These are phyloP conservation scores for Triticum turgidum DNA, from an alignment of 176 grass and related monocot genomes.

Conservation along the genomic window DNA sequence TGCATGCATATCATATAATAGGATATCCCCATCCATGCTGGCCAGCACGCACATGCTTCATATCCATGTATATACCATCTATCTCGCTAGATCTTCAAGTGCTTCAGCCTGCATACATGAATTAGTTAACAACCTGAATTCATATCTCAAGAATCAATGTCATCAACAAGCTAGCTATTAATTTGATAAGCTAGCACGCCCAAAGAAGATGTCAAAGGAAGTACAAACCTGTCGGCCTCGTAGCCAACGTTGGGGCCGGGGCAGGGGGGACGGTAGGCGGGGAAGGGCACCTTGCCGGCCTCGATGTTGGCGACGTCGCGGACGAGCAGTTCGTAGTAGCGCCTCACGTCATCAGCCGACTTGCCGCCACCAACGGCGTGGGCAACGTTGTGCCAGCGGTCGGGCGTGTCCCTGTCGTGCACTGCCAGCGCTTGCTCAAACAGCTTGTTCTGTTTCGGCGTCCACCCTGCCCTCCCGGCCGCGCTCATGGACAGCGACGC, in stretches of 20 bases:
- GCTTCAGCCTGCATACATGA: slow-evolving; percentile 47
- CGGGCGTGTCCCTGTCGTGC: slow-evolving; percentile 64
- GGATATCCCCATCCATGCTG: too few species aligned
- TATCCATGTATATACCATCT: neutral
- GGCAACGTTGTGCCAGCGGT: slow-evolving; percentile 78
- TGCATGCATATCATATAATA: too few species aligned
- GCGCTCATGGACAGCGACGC: slow-evolving; percentile 47
- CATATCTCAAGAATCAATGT: neutral
- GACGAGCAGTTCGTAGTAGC: slow-evolving; percentile 62
- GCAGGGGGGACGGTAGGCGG: slow-evolving; percentile 37
- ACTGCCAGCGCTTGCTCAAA: slow-evolving; percentile 79
- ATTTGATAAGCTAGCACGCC: neutral
- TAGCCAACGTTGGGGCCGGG: neutral
- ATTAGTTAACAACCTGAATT: neutral
- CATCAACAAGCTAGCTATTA: neutral
- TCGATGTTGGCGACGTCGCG: slow-evolving; percentile 69
- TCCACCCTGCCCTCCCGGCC: slow-evolving; percentile 42
- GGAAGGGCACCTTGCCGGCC: slow-evolving; percentile 64
- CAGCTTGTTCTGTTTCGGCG: slow-evolving; percentile 62
- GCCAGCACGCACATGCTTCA: neutral
- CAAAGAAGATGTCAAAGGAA: neutral
- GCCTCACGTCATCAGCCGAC: slow-evolving; percentile 57
- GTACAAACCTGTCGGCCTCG: slow-evolving; percentile 55
- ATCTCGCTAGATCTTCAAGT: slow-evolving; percentile 47
- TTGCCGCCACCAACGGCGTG: slow-evolving; percentile 71